Evolutionary conservation across 1,139 yeast genomes (phyloP).

Genomic region (Zygosaccharomyces sapae): DNA sequence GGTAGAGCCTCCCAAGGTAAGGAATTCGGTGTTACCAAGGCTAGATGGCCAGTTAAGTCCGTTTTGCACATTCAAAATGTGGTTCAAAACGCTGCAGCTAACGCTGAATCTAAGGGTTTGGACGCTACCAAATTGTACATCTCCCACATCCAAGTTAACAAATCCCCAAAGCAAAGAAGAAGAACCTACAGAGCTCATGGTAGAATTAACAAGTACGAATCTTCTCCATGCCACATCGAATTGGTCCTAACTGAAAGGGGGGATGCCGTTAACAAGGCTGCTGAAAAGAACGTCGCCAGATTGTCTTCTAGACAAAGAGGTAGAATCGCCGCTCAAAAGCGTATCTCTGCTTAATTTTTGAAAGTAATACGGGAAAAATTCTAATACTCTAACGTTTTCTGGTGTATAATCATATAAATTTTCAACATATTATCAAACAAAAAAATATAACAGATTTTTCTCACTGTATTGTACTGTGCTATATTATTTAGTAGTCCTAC

Average conservation of each 20-base stretch:
- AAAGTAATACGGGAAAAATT: slow-evolving; percentile 6
- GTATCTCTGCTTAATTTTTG: slow-evolving; percentile 47
- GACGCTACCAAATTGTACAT: slow-evolving; percentile 90
- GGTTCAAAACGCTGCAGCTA: slow-evolving; percentile 96
- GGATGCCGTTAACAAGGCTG: slow-evolving; percentile 91
- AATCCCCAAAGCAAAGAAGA: slow-evolving; percentile 99
- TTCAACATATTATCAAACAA: slow-evolving; percentile 7
- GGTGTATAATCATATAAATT: slow-evolving; percentile 22
- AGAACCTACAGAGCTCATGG: slow-evolving; percentile 99
- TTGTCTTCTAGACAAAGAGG: slow-evolving; percentile 83
- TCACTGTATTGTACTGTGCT: slow-evolving; percentile 6
- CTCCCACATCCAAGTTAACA: slow-evolving; percentile 99
- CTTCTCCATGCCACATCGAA: slow-evolving; percentile 98
- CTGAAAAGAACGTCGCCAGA: slow-evolving; percentile 77
- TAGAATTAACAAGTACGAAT: slow-evolving; percentile 98
- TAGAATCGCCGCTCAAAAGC: slow-evolving; percentile 83
- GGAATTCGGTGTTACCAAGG: slow-evolving; percentile 99
- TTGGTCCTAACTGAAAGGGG: slow-evolving; percentile 92
- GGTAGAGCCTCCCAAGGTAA: slow-evolving; percentile 99
- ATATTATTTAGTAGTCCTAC: background rate
- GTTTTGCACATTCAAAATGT: slow-evolving; percentile 93
- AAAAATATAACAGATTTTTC: slow-evolving; percentile 10
- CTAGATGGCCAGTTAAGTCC: slow-evolving; percentile 99
- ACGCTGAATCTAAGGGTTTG: slow-evolving; percentile 99
- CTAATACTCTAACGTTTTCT: slow-evolving; percentile 16